Evolutionary conservation across 1,284 basidiomycete species (phyloP), one percentile per base, ranked within the genome.

Genomic region (Microbotryomycetes sp.): DNA sequence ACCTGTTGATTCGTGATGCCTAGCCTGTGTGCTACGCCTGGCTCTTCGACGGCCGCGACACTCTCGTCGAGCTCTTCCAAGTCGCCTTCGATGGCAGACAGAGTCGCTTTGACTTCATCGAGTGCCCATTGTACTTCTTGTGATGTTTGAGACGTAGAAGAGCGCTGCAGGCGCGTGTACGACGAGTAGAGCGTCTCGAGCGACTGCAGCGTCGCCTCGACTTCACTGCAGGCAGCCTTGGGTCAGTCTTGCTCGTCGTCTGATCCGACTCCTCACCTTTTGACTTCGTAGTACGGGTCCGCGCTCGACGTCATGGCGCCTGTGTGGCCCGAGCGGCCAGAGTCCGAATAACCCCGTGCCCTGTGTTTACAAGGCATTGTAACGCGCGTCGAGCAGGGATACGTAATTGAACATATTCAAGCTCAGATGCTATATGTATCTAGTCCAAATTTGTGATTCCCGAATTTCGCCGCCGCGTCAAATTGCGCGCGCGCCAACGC

Each of bases 31-130:
- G 89, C 85, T 45, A 87, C 88, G 0, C 89, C 4, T 88, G 88
- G 57, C 87, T 85, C 74, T 85, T 89, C 69, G 5, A 74, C 81
- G 65, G 74, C 88, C 82, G 83, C 84, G 28, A 94, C 89, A 68
- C 88, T 90, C 72, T 91, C 89, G 56, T 92, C 90, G 23, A 94
- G 76, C 71, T 91, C 90, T 63, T 91, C 87, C 28, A 92, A 73
- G 76, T 94, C 91, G 0, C 87, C 84, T 72, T 91, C 88, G 30
- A 94, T 77, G 0, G 85, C 77, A 1, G 83, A 81, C 9, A 94
- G 80, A 2, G 87, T 87, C 0, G 83, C 83, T 73, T 85, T 85
- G 54, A 93, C 77, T 84, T 92, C 64, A 0, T 57, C 45, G 30
- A 59, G 45, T 3, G 62, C 41, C 56, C 55, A 61, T 1, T 58